Base-by-base conservation (phyloP, 129 eudicot species). In the Flaveria sonorensis region DNA sequence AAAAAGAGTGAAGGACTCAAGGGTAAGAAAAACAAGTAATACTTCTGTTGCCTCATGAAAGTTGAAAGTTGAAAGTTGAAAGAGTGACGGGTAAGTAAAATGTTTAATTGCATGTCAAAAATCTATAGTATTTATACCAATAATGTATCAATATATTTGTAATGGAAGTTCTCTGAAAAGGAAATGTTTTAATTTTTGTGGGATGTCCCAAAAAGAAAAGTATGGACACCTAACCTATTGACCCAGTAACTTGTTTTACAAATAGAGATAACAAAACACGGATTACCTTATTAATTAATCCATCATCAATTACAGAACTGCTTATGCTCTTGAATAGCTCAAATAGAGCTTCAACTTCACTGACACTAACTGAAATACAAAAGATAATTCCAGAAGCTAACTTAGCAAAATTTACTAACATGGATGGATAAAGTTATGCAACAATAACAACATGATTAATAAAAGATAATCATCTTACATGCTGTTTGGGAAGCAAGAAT, bases 301-400 rank as follows among this genome's bases (percentile, higher is more conserved):
- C 99, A 82, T 94, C 99, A 72, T 91, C 99, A 48, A 91, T 86
- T 50, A 94, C 90, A 53, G 99, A 94, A 85, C 99, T 85, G 81
- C 99, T 94, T 45, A 94, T 94, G 89, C 93, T 91, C 89, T 94
- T 94, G 80, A 81, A 94, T 28, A 94, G 88, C 90, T 94, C 99
- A 82, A 89, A 94, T 16, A 94, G 76, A 78, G 99, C 99, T 89
- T 94, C 99, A 80, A 94, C 99, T 86, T 94, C 99, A 81, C 99
- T 94, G 39, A 94, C 99, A 72, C 96, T 93, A 72, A 93, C 98
- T 93, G 88, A 76, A 73, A 79, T 77, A 73, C 74, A 77, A 42
- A 39, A 56, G 32, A 47, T 15, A 16, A 51, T 30, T 53, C 59
- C 57, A 11, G 60, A 68, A 73, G 45, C 15, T 24, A 70, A 45